Evolutionary conservation across 805 yeast genomes (phyloP).

Genomic region (Lipomyces japonicus): DNA sequence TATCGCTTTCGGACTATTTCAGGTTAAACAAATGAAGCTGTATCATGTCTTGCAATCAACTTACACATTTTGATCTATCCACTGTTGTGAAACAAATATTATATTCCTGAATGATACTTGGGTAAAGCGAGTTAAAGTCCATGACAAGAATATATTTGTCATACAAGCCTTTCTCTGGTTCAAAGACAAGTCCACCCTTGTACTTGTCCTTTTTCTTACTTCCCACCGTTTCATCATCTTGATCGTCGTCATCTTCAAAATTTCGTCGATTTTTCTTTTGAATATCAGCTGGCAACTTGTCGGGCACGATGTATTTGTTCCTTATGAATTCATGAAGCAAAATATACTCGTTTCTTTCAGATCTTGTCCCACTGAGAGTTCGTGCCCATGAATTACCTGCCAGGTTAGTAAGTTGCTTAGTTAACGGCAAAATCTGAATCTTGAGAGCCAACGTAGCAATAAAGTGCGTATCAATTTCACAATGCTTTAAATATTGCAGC

Average conservation of each 20-base stretch:
- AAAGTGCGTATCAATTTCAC: constrained; percentile 60
- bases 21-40: not conserved
- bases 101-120: constrained; percentile 94
- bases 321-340: constrained; percentile 84
- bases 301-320: constrained; percentile 82
- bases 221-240: constrained; percentile 35
- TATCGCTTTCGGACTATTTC: constrained; percentile 42
- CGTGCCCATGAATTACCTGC: constrained; percentile 98
- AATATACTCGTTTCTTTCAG: constrained; percentile 92
- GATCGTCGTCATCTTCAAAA: constrained; percentile 36
- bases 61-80: constrained; percentile 49
- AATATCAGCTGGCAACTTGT: too few relatives aligned
- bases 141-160: constrained; percentile 84
- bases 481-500: constrained; percentile 67
- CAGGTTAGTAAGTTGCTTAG: constrained; percentile 84
- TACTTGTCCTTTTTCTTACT: constrained; percentile 65
- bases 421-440: constrained; percentile 78
- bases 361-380: constrained; percentile 90
- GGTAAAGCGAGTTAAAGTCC: constrained; percentile 98
- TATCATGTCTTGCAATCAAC: not conserved
- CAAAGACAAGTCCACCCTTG: constrained; percentile 94
- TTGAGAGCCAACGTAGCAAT: constrained; percentile 76
- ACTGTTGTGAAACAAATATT: constrained; percentile 97
- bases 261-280: constrained; percentile 32
- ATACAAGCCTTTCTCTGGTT: constrained; percentile 92